Base-by-base conservation (phyloP, 345 rosid species). In the Murraya koenigii region DNA sequence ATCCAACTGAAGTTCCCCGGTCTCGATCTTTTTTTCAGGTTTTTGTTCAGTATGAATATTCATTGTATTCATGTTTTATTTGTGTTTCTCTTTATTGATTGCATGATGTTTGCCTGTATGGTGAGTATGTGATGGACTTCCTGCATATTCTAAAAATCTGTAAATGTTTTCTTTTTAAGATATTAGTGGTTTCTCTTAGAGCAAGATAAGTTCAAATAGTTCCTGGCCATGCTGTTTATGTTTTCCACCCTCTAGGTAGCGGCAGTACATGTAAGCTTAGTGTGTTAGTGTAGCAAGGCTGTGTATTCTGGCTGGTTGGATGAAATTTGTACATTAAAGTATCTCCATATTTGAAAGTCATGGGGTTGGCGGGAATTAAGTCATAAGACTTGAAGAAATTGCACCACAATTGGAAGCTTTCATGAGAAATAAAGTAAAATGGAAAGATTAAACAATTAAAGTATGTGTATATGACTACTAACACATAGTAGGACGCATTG, bases 21-120 rank as follows among this genome's bases (percentile, higher is more conserved):
- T 87, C 98, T 64, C 78, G 81, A 76, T 82, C 97, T 56, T 86
- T 78, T 79, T 85, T 86, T 85, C 97, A 96, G 98, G 98, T 94
- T 75, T 75, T 80, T 82, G 35, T 60, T 13, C 44, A 66, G 59
- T 79, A 28, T 59, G 30, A 25, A 8, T 65, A 58, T 71, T 23
- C 66, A 22, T 41, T 66, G 5, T 66, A 70, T 79, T 58, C n/a
- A 54, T 44, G 20, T 35, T 76, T 39, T 8, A 25, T 20, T 19
- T 65, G 25, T 56, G 28, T 10, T 74, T 68, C 30, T 49, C 49
- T 56, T 30, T 23, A 60, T 17, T 36, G 7, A 61, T 41, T 8
- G 22, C 30, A 8, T 60, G 41, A n/a, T 52, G n/a, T 73, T 69
- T 52, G 58, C 41, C 47, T 62, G 4, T 62, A 19, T 75, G 4